phyloP scores from a whole-genome alignment of 2,329 filamentous ascomycete genomes.

The Fusarium avenaceum region DNA sequence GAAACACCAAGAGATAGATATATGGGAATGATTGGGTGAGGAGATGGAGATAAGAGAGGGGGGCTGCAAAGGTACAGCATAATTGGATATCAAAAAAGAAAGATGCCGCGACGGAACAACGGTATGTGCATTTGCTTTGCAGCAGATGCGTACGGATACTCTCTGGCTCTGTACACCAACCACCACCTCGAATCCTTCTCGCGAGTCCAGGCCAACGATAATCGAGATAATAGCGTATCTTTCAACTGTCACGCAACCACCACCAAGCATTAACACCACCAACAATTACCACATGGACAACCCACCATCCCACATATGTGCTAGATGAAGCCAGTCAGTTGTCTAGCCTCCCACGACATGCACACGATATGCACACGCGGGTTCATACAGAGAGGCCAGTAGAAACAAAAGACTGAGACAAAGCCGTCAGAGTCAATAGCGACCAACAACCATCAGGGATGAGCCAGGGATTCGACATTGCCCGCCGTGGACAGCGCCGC shows the following conservation, averaged over 20 bases:
- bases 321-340: constrained; percentile 31
- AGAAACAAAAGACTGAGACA: constrained; percentile 17
- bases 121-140: constrained; percentile 20
- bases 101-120: constrained; percentile 20
- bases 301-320: constrained; percentile 33
- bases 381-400: constrained; percentile 1
- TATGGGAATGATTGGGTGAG: constrained; percentile 28
- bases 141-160: constrained; percentile 7
- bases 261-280: constrained; percentile 17
- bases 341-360: constrained; percentile 16
- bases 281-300: constrained; percentile 26
- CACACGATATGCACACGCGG: constrained; percentile 4
- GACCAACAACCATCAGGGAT: constrained; percentile 28
- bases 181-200: constrained; percentile 33
- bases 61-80: constrained; percentile 15
- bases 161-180: not conserved
- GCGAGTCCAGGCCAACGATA: constrained; percentile 20
- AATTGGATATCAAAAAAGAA: constrained; percentile 19
- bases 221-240: constrained; percentile 42
- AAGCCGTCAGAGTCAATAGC: constrained; percentile 2
- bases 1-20: constrained; percentile 3
- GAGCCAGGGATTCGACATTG: constrained; percentile 36
- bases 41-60: constrained; percentile 32
- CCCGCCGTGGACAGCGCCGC: constrained; percentile 42
- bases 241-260: constrained; percentile 40